Evolutionary conservation across 2,329 filamentous ascomycete genomes (phyloP), one percentile per base, ranked within the genome.

Genomic region (Chaetomium sp.): DNA sequence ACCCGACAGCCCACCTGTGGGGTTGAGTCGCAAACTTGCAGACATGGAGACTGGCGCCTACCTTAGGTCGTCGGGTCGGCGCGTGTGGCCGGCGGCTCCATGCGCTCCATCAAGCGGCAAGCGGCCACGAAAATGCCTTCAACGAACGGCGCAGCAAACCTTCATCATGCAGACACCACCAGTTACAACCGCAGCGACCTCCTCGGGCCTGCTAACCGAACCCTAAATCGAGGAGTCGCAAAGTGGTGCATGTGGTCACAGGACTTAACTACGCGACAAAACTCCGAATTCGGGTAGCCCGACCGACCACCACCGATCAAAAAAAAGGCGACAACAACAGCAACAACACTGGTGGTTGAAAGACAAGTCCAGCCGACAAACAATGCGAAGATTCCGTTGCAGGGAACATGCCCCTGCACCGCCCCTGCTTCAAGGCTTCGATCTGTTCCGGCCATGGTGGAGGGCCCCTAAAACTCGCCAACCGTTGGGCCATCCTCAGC

Each of bases 381-480:
- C 65, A 65, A 70, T 70, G 64, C 65, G 45, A 66, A 21, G 29
- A 47, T 21, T 23, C 45, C 16, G 38, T 65, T 57, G 58, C 68
- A 68, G 62, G 65, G 64, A 65, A 50, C 45, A 54, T 66, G 65
- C 60, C 60, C 64, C 64, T 65, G 60, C 51, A 54, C 51, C 9
- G 54, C 67, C 70, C 71, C 65, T 72, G 68, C 67, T 64, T 38
- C 65, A 68, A 70, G 70, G 72, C 64, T 73, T 71, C 67, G 72
- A 72, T 71, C 70, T 69, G 68, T 72, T 74, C 72, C 72, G 73
- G 70, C 62, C 69, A 67, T 69, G 71, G 68, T 65, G 66, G 59
- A 59, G 60, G 62, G 69, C 75, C 79, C 80, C 81, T 83, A 80
- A 85, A 85, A 85, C 83, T 78, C 79, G 78, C 80, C 81, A 82